Conservation (phyloP, 345 rosid species). For the thale cress (Arabidopsis thaliana) region DNA sequence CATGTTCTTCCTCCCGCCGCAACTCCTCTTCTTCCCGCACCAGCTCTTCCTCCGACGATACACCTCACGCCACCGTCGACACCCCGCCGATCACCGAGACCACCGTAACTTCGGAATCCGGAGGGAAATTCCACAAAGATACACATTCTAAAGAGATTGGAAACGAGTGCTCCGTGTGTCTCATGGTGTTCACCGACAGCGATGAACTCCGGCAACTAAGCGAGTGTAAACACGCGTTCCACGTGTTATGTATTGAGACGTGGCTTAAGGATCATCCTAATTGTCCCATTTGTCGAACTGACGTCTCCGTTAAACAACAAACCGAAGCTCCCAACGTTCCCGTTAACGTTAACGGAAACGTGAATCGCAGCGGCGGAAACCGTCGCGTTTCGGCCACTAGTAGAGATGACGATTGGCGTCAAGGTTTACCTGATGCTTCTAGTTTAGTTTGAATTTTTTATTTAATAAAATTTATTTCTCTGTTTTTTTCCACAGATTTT, state of each 20-base stretch:
- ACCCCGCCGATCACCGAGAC: slow-evolving; percentile 19
- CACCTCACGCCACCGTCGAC: slow-evolving; percentile 2
- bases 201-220: slow-evolving; percentile 60
- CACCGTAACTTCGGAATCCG: slow-evolving; percentile 38
- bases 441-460: slow-evolving; percentile 56
- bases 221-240: slow-evolving; percentile 77
- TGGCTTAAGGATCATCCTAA: slow-evolving; percentile 67
- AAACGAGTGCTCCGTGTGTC: slow-evolving; percentile 75
- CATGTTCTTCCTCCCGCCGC: slow-evolving; percentile 53
- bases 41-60: slow-evolving; percentile 15
- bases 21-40: slow-evolving; percentile 29
- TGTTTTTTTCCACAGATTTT: slow-evolving; percentile 4
- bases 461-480: slow-evolving; percentile 9
- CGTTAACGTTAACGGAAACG: slow-evolving; percentile 33
- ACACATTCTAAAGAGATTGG: slow-evolving; percentile 59
- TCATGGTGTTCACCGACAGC: slow-evolving; percentile 60
- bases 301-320: slow-evolving; percentile 54
- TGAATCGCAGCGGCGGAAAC: slow-evolving; percentile 32
- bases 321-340: slow-evolving; percentile 30
- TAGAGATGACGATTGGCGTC: slow-evolving; percentile 59
- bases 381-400: slow-evolving; percentile 23
- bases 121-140: slow-evolving; percentile 50
- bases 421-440: slow-evolving; percentile 73
- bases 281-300: slow-evolving; percentile 81
- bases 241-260: slow-evolving; percentile 60